Percentiles rank a stretch among this genome's conserved stretches.
These are phyloP conservation scores for Phytophthora multivora DNA, from an alignment of 352 stramenopile genomes.

Conservation along the genomic window DNA sequence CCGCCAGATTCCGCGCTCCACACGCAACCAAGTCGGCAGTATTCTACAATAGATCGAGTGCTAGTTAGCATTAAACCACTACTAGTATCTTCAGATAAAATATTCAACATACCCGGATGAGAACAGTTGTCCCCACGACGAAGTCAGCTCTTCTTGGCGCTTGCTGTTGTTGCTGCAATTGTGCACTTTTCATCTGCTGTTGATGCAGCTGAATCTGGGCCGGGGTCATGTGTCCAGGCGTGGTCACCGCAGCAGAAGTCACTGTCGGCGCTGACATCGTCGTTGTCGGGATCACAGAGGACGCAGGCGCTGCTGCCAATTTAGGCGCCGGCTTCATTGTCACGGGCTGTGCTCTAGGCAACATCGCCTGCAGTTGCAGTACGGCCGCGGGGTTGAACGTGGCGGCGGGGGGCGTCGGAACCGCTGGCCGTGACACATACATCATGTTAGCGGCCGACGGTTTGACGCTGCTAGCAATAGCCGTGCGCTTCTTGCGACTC, in stretches of 20 bases:
- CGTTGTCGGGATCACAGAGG: constrained; percentile 38
- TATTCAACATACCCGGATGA: constrained; percentile 62
- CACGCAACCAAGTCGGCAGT: constrained; percentile 76
- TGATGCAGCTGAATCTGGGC: constrained; percentile 42
- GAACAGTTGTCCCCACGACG: constrained; percentile 61
- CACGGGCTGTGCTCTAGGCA: constrained; percentile 31
- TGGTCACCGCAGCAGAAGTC: constrained; percentile 17
- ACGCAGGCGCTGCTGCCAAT: constrained; percentile 18
- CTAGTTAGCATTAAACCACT: not conserved
- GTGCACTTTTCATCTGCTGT: constrained; percentile 41
- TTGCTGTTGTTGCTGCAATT: constrained; percentile 27
- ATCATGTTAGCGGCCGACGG: constrained; percentile 22
- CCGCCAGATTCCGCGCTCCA: constrained; percentile 72
- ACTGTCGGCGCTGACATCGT: constrained; percentile 17
- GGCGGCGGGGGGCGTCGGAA: constrained; percentile 14
- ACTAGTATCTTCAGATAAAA: not conserved
- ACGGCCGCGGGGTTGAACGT: constrained; percentile 40
- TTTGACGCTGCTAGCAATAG: constrained; percentile 30
- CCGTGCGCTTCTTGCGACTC: constrained; percentile 69
- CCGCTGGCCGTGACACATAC: constrained; percentile 30
- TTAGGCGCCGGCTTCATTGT: constrained; percentile 37
- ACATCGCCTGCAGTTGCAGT: constrained; percentile 38
- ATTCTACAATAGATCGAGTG: constrained; percentile 38
- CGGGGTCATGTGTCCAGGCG: constrained; percentile 28
- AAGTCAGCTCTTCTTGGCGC: constrained; percentile 61